phyloP scores from a whole-genome alignment of 352 stramenopile species.

The Albugo laibachii region DNA sequence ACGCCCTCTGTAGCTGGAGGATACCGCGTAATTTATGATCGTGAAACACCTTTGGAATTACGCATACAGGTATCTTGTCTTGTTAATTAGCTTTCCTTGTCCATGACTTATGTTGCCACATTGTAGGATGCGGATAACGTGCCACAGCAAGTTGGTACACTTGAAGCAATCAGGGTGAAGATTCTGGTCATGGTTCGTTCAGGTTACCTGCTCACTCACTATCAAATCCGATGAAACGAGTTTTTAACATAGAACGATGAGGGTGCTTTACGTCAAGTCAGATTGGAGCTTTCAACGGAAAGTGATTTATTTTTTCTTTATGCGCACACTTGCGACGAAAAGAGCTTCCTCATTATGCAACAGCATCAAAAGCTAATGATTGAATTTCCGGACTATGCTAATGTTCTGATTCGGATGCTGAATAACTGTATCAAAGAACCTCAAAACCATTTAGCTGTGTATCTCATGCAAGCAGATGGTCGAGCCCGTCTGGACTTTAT shows the following conservation, averaged over 20 bases:
- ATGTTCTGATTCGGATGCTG: conserved; percentile 87
- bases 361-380: conserved; percentile 92
- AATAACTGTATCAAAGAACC: conserved; percentile 92
- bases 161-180: conserved; percentile 90
- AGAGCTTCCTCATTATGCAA: conserved; percentile 80
- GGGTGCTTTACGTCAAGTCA: conserved; percentile 58
- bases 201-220: neutral
- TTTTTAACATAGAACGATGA: conserved; percentile 46
- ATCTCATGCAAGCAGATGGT: conserved; percentile 84
- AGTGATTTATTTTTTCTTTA: conserved; percentile 90
- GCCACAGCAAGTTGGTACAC: conserved; percentile 78
- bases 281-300: conserved; percentile 83
- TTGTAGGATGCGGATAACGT: conserved; percentile 53
- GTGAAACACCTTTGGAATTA: conserved; percentile 81
- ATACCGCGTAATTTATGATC: conserved; percentile 81
- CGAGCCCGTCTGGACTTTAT: conserved; percentile 86
- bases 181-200: conserved; percentile 72
- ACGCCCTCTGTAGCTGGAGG: conserved; percentile 24
- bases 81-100: neutral
- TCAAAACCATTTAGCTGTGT: conserved; percentile 85
- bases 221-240: neutral
- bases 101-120: neutral
- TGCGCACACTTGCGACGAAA: conserved; percentile 70
- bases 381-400: conserved; percentile 87
- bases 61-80: conserved; percentile 50